Base-by-base conservation (phyloP, 139 green algal species). In the Chloropicon primus region DNA sequence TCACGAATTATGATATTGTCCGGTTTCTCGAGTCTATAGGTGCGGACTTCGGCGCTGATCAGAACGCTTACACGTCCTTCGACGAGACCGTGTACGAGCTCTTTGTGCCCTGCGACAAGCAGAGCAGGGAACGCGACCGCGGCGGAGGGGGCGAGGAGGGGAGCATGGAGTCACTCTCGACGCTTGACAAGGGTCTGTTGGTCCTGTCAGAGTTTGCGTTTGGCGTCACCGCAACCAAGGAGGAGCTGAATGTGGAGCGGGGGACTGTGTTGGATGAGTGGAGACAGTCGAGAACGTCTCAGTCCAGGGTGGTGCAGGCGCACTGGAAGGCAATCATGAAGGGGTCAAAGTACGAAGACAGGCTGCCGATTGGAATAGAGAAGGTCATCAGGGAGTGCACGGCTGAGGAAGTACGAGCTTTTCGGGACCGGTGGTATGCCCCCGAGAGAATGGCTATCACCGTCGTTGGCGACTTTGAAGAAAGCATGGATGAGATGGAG, bases 241-340 rank as follows among this genome's bases (percentile, higher is more conserved):
- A 84, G 1, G 92, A 97, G 79, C 74, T 97, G 73, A 77, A 88
- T 3, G 91, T 93, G 78, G 92, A 97, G 87, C 85, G 92, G 0
- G 92, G 92, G 1, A 88, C 92, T 1, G 92, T 97, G 75, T 54
- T 97, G 75, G 92, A 97, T 80, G 92, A 97, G 82, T 92, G 85
- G 91, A 84, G 92, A 24, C 83, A 88, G 79, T 83, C 78, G 3
- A 78, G 86, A 0, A 85, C 92, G 78, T 85, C 87, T 17, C 25
- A 72, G 0, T 89, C 90, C 1, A 83, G 92, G 1, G 80, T 88
- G 41, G 82, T 87, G 78, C 83, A 93, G 76, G 90, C 92, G 1
- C 88, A 96, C 80, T 97, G 92, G 92, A 85, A 91, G 80, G 82
- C 93, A 2, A 83, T 95, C 23, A 86, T 94, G 81, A 23, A 92